Evolutionary conservation across 371 early-diverging fungal genomes (phyloP), one percentile per base, ranked within the genome.

Genomic region (Haplosporangium sp.): DNA sequence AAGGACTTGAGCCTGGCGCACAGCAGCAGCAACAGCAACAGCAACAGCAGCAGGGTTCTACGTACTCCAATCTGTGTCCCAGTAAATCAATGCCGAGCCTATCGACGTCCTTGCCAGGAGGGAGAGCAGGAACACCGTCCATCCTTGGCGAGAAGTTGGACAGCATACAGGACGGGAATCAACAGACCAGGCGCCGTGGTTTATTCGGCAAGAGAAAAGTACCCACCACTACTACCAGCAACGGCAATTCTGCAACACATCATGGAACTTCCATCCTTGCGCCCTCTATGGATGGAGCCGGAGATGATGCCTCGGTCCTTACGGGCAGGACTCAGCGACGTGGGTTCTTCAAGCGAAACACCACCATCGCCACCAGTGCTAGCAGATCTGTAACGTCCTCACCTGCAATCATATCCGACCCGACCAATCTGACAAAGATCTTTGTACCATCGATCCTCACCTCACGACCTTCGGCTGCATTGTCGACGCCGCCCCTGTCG

Each of bases 301-400:
- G 57, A 41, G 61, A 55, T 10, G 71, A 59, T 18, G 59, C 37
- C 18, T 71, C 71, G 41, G 48, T 55, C 11, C 47, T 58, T 55
- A 61, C 63, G 43, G 45, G 29, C 2, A 36, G 62, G 38, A 58
- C 59, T n/a, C 50, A 29, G 29, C 60, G 40, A n/a, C 55, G 74
- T n/a, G 59, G 67, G 2, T 73, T 73, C 53, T 73, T 73, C 46
- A 67, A 73, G 40, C 36, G 74, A 11, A 63, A 36, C 45, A 53
- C 51, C 46, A 53, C n/a, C 14, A 43, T 45, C 20, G 60, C 14
- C 63, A n/a, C 45, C 29, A 36, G 13, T 37, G 21, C 50, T 18
- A 72, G 29, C 29, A 54, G 52, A 55, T 56, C 60, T n/a, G 54
- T 51, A 5, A 59, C 72, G 13, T 52, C 59, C 12, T 46, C 57